These are phyloP conservation scores for Yamadazyma kitorensis DNA, from an alignment of 805 yeast species.

Conservation along the genomic window DNA sequence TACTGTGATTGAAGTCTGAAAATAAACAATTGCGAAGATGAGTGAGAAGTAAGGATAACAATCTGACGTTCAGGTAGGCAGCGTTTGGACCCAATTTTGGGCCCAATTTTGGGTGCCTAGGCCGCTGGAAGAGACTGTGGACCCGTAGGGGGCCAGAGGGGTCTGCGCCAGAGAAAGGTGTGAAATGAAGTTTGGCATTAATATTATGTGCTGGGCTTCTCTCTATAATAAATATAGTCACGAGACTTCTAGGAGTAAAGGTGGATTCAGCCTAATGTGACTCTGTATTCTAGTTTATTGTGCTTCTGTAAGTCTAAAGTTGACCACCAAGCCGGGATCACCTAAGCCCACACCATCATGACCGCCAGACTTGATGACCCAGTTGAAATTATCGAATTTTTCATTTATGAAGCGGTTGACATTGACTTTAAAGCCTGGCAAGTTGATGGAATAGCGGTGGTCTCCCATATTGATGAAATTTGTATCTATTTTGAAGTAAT, in stretches of 20 bases:
- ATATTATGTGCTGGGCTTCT: too few relatives aligned
- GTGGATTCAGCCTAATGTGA: too few relatives aligned
- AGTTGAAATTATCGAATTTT: conserved; percentile 40
- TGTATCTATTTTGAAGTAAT: conserved; percentile 51
- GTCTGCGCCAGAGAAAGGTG: neutral
- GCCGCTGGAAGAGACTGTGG: too few relatives aligned
- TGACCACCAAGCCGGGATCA: conserved; percentile 26
- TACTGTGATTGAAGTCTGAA: conserved; percentile 4
- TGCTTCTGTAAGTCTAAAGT: conserved; percentile 33
- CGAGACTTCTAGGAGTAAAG: too few relatives aligned
- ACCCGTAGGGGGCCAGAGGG: too few relatives aligned
- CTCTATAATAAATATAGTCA: too few relatives aligned
- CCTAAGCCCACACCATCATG: conserved; percentile 27
- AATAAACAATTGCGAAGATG: too few relatives aligned
- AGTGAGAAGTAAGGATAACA: neutral
- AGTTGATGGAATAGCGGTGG: conserved; percentile 44
- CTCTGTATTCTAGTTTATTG: too few relatives aligned
- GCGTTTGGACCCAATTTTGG: too few relatives aligned
- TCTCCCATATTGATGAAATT: conserved; percentile 47
- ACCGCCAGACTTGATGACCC: conserved; percentile 36
- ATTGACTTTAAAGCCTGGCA: conserved; percentile 44
- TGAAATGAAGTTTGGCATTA: neutral
- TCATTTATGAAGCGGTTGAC: conserved; percentile 41
- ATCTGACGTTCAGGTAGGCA: neutral
- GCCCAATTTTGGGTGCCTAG: too few relatives aligned